Conservation (phyloP, 2,329 filamentous ascomycete genomes). For the Cladosporium sp. region DNA sequence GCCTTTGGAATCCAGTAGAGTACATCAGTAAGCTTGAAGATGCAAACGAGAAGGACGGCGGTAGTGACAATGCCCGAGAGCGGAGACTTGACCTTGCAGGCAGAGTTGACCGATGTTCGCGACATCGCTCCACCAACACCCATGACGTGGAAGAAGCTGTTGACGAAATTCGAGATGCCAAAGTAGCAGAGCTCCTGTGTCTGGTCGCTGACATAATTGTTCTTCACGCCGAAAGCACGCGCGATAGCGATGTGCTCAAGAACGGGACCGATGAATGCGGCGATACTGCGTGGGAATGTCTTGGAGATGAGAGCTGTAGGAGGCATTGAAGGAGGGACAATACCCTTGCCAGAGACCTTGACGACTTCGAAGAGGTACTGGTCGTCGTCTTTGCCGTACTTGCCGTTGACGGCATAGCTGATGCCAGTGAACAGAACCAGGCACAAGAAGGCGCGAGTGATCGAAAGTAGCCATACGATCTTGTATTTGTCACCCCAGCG, state of each 20-base stretch:
- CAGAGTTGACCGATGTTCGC: slow-evolving; percentile 63
- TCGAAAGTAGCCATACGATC: slow-evolving; percentile 55
- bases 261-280: slow-evolving; percentile 57
- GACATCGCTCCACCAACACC: slow-evolving; percentile 65
- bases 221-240: slow-evolving; percentile 58
- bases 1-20: slow-evolving; percentile 67
- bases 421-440: slow-evolving; percentile 61
- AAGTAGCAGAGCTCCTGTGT: slow-evolving; percentile 64
- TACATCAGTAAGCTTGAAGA: slow-evolving; percentile 56
- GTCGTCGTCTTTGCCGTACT: slow-evolving; percentile 32
- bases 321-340: slow-evolving; percentile 49
- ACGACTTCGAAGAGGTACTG: slow-evolving; percentile 56
- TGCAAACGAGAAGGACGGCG: slow-evolving; percentile 57
- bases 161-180: slow-evolving; percentile 46
- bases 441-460: slow-evolving; percentile 57
- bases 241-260: slow-evolving; percentile 64
- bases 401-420: slow-evolving; percentile 59
- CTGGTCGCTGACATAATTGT: slow-evolving; percentile 60
- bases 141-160: slow-evolving; percentile 62
- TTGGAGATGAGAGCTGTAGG: slow-evolving; percentile 47
- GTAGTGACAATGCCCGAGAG: slow-evolving; percentile 58
- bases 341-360: slow-evolving; percentile 54
- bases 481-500: slow-evolving; percentile 57
- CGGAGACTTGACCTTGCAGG: slow-evolving; percentile 59
- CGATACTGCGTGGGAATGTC: slow-evolving; percentile 52